A percentile compares a stretch with the other conserved stretches of the same genome.
These are phyloP conservation scores for Bonia amplexicaulis DNA, from an alignment of 176 grass and related monocot genomes.

Conservation along the genomic window DNA sequence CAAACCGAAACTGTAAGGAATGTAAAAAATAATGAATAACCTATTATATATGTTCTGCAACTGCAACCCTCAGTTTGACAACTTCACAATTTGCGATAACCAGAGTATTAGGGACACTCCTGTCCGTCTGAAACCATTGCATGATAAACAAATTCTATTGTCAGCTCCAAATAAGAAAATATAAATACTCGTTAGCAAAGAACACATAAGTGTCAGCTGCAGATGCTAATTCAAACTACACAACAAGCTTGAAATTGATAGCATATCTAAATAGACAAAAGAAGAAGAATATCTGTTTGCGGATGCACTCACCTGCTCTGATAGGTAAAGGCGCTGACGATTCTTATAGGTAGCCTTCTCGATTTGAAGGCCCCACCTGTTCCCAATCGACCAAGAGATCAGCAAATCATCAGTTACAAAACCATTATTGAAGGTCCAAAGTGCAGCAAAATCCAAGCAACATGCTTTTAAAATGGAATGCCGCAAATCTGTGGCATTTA, in stretches of 20 bases:
- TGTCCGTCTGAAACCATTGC: slow-evolving; percentile 61
- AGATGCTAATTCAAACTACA: neutral
- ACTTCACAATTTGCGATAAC: slow-evolving; percentile 84
- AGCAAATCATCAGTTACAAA: slow-evolving; percentile 23
- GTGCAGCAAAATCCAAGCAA: neutral
- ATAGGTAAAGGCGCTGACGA: slow-evolving; percentile 72
- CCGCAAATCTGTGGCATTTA: neutral
- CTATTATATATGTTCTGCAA: slow-evolving; percentile 82
- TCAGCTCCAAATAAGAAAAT: slow-evolving; percentile 12
- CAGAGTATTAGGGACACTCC: slow-evolving; percentile 71
- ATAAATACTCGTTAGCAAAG: neutral
- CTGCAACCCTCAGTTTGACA: slow-evolving; percentile 72
- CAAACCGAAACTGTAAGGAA: neutral
- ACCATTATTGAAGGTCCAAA: neutral
- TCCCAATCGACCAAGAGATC: slow-evolving; percentile 18
- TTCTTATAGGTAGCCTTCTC: slow-evolving; percentile 71
- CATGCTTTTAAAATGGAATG: neutral
- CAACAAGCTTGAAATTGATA: neutral
- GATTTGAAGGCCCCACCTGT: slow-evolving; percentile 79
- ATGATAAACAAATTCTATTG: neutral
- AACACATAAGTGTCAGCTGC: neutral
- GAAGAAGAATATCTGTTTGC: neutral
- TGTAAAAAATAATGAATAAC: slow-evolving; percentile 36
- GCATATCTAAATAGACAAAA: neutral
- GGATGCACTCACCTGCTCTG: slow-evolving; percentile 60